Percentiles rank a stretch among this genome's conserved stretches.
Evolutionary conservation across 169 alveolate species (phyloP).

Genomic region (Ichthyophthirius multifiliis): DNA sequence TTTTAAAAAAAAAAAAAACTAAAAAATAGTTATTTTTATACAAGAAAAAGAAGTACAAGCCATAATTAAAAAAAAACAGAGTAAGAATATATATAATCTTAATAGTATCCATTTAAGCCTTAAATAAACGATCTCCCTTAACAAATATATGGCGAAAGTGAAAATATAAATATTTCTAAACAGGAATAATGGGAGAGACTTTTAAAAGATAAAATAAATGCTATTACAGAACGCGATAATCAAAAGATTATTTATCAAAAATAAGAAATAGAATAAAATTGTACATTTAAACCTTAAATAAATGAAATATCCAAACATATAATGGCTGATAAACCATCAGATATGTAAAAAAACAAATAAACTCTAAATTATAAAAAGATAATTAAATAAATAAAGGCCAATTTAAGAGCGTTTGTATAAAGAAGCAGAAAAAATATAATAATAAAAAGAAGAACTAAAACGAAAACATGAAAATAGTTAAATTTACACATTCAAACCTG

Average conservation of each 20-base stretch:
- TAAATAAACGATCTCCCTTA: constrained; percentile 23
- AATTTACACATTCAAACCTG: constrained; percentile 30
- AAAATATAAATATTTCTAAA: constrained; percentile 17
- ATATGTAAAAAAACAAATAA: not conserved
- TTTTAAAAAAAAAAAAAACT: not conserved
- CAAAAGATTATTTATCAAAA: constrained; percentile 5
- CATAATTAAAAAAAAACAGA: not conserved
- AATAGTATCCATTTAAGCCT: constrained; percentile 12
- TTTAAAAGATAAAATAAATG: constrained; percentile 21
- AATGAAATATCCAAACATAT: constrained; percentile 9
- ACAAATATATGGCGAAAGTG: not conserved
- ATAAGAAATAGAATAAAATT: constrained; percentile 22
- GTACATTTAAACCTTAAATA: constrained; percentile 26
- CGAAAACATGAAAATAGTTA: constrained; percentile 18
- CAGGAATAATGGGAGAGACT: constrained; percentile 41
- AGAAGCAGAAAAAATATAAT: constrained; percentile 18
- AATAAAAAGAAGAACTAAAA: constrained; percentile 23
- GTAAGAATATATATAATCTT: constrained; percentile 3
- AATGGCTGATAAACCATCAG: not conserved
- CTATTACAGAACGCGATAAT: constrained; percentile 17
- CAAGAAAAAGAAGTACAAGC: not conserved
- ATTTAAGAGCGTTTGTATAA: constrained; percentile 30
- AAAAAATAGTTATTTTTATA: not conserved
- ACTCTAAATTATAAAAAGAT: not conserved
- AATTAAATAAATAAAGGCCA: not conserved